A percentile compares a stretch with the other conserved stretches of the same genome.
Conservation (phyloP, 306 rosid species). For the Cicer judaicum region DNA sequence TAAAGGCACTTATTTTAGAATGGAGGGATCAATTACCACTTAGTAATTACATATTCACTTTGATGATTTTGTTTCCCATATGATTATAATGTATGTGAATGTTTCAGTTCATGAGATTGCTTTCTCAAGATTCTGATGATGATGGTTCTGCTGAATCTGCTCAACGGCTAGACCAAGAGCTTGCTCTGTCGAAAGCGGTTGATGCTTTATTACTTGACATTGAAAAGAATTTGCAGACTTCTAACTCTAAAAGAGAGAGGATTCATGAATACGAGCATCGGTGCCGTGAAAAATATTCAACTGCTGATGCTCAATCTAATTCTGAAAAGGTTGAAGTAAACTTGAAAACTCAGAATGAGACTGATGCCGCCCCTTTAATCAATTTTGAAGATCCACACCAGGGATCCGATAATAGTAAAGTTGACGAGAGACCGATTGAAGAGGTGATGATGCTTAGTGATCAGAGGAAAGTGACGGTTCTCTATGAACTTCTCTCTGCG, state of each 20-base stretch:
- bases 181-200: conserved; percentile 69
- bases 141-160: conserved; percentile 64
- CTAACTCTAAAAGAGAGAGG: conserved; percentile 62
- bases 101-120: conserved; percentile 76
- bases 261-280: conserved; percentile 63
- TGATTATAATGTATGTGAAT: conserved; percentile 40
- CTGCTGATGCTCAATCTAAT: conserved; percentile 53
- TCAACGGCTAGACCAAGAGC: conserved; percentile 65
- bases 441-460: conserved; percentile 69
- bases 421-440: conserved; percentile 62
- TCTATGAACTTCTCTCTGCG: conserved; percentile 82
- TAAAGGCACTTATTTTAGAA: too few species aligned
- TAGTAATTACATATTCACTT: neutral
- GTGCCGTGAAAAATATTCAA: conserved; percentile 66
- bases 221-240: conserved; percentile 51
- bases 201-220: conserved; percentile 62
- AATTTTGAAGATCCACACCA: conserved; percentile 44
- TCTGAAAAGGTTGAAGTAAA: conserved; percentile 50
- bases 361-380: conserved; percentile 33
- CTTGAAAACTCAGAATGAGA: conserved; percentile 44
- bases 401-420: conserved; percentile 38
- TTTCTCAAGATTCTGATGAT: conserved; percentile 65
- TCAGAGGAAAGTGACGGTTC: conserved; percentile 82
- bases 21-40: too few species aligned
- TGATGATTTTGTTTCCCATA: neutral